Percentiles rank a stretch among this genome's conserved stretches.
Evolutionary conservation across 495 filamentous ascomycete species (phyloP).

Genomic region (Trichoderma virens): DNA sequence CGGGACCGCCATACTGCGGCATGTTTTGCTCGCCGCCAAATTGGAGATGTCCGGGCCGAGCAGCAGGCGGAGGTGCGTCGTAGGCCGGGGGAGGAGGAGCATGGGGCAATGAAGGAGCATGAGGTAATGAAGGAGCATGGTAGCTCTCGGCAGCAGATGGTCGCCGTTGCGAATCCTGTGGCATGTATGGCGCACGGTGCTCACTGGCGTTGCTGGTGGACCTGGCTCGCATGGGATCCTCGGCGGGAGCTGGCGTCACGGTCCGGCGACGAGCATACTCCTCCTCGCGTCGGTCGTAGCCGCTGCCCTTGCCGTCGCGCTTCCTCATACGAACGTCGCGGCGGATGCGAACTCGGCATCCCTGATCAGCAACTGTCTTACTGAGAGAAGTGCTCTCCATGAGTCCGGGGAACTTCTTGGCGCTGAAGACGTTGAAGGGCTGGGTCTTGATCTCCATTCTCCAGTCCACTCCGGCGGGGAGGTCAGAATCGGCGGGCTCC

Average conservation of each 20-base stretch:
- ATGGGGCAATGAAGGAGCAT: constrained; percentile 19
- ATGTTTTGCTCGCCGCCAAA: constrained; percentile 8
- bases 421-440: constrained; percentile 86
- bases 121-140: constrained; percentile 23
- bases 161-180: constrained; percentile 41
- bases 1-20: constrained; percentile 23
- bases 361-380: constrained; percentile 89
- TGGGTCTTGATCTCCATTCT: constrained; percentile 84
- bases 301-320: constrained; percentile 68
- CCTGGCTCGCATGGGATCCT: constrained; percentile 58
- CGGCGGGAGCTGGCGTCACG: constrained; percentile 50
- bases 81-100: constrained; percentile 18
- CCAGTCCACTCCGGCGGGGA: constrained; percentile 26
- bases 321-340: constrained; percentile 96
- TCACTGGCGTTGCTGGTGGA: constrained; percentile 68
- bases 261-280: constrained; percentile 50
- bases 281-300: constrained; percentile 61
- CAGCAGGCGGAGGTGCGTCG: constrained; percentile 29
- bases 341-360: constrained; percentile 91
- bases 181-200: constrained; percentile 38
- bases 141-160: constrained; percentile 50
- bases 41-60: neutral
- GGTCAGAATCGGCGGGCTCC: constrained; percentile 23
- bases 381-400: constrained; percentile 85
- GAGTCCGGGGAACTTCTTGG: constrained; percentile 97